phyloP scores from a whole-genome alignment of 257 asterid species.

The Mitragyna speciosa region DNA sequence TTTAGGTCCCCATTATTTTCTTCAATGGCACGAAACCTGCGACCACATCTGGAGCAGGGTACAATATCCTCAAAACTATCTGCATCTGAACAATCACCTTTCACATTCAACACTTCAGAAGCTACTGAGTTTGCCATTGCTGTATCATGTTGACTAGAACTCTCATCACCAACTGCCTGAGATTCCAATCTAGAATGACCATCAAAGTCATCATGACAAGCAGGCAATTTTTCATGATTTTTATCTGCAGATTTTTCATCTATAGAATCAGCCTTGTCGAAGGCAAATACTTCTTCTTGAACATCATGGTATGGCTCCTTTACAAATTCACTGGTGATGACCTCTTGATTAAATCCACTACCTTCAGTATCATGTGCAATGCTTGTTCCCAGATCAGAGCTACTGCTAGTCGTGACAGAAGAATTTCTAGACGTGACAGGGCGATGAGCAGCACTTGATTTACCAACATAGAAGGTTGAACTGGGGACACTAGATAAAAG shows the following conservation, averaged over 20 bases:
- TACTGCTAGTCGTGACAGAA: conserved; percentile 83
- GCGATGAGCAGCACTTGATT: conserved; percentile 52
- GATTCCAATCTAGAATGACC: conserved; percentile 27
- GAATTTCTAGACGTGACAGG: conserved; percentile 68
- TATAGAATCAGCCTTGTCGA: conserved; percentile 56
- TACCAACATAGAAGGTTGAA: conserved; percentile 72
- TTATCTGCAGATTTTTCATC: conserved; percentile 36
- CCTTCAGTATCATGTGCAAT: conserved; percentile 69
- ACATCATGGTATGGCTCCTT: conserved; percentile 37
- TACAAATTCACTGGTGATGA: conserved; percentile 40
- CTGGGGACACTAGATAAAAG: conserved; percentile 95
- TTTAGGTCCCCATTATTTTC: conserved; percentile 45
- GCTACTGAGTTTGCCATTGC: conserved; percentile 28
- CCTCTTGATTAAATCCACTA: conserved; percentile 69
- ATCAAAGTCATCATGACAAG: conserved; percentile 32
- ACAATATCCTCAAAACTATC: conserved; percentile 33
- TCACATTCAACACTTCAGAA: conserved; percentile 36
- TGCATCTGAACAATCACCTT: conserved; percentile 27
- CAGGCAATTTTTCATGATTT: conserved; percentile 31
- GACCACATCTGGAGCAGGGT: conserved; percentile 64
- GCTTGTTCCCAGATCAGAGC: conserved; percentile 68
- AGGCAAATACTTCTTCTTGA: conserved; percentile 61
- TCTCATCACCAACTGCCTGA: conserved; percentile 33
- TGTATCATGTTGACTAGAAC: conserved; percentile 31
- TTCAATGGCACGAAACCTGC: conserved; percentile 36